A percentile compares a stretch with the other conserved stretches of the same genome.
These are phyloP conservation scores for Royoungia palumana DNA, from an alignment of 768 basidiomycete genomes.

Conservation along the genomic window DNA sequence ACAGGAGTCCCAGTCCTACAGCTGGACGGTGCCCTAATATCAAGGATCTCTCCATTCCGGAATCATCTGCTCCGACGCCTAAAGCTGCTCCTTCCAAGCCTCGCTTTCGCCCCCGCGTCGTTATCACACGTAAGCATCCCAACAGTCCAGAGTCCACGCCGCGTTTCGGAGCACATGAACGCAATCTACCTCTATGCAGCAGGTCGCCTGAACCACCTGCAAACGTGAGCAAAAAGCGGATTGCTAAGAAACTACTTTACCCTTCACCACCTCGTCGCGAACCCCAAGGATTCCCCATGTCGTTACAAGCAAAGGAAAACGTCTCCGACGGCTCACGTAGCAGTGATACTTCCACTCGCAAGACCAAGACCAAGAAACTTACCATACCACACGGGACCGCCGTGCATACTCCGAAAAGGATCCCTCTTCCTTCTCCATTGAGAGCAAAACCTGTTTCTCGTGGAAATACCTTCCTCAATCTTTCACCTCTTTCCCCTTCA, in stretches of 20 bases:
- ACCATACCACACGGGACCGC: slow-evolving; percentile 8
- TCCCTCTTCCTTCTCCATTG: slow-evolving; percentile 25
- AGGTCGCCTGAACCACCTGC: slow-evolving; percentile 6
- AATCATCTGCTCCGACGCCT: background rate
- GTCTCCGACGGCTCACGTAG: slow-evolving; percentile 9
- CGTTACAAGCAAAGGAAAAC: slow-evolving; percentile 22
- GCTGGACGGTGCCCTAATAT: background rate
- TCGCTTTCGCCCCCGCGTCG: slow-evolving; percentile 15
- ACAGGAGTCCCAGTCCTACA: background rate
- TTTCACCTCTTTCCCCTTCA: slow-evolving; percentile 22
- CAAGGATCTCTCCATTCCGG: slow-evolving; percentile 6
- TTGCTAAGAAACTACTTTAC: slow-evolving; percentile 5
- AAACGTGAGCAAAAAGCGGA: background rate
- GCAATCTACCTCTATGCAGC: background rate
- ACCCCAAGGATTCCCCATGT: slow-evolving; percentile 26
- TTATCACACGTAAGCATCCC: slow-evolving; percentile 1
- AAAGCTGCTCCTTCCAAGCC: background rate
- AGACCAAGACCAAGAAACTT: slow-evolving; percentile 14
- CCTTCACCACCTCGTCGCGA: slow-evolving; percentile 7
- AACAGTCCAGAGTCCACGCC: slow-evolving; percentile 20
- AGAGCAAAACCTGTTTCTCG: slow-evolving; percentile 4
- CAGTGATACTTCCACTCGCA: slow-evolving; percentile 9
- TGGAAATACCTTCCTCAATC: slow-evolving; percentile 17
- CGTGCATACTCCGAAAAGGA: background rate
- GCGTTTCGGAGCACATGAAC: slow-evolving; percentile 3